Base-by-base conservation (phyloP, 2,329 filamentous ascomycete genomes). In the Aspergillus neoniger region DNA sequence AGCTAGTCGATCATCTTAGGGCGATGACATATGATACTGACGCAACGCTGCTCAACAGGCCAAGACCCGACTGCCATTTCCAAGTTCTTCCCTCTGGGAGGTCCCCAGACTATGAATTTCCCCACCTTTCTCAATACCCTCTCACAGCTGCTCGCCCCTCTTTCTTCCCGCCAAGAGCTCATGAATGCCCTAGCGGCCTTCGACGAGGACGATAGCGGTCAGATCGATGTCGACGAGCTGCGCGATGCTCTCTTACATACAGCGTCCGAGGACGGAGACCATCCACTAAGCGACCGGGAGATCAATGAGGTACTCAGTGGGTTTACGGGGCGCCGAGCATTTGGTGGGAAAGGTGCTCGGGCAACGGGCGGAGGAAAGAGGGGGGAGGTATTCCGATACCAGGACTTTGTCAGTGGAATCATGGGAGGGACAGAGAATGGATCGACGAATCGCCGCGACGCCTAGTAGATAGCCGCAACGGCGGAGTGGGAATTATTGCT, bases 161-260 rank as follows among this genome's bases (percentile, higher is more conserved):
- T 98, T 17, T 96, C 91, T 0, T 88, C 91, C 0, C 86, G 87
- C 21, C 84, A 87, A 15, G 95, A 99, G 73, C 84, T 99, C 9
- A 81, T 92, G 19, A 94, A 92, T 1, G 95, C 95, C 0, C 94
- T 99, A 67, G 92, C 92, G 2, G 95, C 95, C 0, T 98, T 98
- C 73, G 95, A 99, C 72, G 91, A 96, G 63, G 92, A 96, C 64
- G 95, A 99, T 74, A 95, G 91, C 69, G 95, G 95, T 3, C 92
- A 97, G 76, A 87, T 98, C 41, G 92, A 98, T 72, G 79, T 96
- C 19, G 84, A 80, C 0, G 92, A 96, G 75, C 78, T 99, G 63
- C 87, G 90, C 49, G 91, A 95, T 67, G 92, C 94, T 0, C 76
- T 99, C 48, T 77, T 97, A 43, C 86, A 92, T 66, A 96, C 92